Base-by-base conservation (phyloP, 352 stramenopile genomes). In the Aphanomyces cochlioides region DNA sequence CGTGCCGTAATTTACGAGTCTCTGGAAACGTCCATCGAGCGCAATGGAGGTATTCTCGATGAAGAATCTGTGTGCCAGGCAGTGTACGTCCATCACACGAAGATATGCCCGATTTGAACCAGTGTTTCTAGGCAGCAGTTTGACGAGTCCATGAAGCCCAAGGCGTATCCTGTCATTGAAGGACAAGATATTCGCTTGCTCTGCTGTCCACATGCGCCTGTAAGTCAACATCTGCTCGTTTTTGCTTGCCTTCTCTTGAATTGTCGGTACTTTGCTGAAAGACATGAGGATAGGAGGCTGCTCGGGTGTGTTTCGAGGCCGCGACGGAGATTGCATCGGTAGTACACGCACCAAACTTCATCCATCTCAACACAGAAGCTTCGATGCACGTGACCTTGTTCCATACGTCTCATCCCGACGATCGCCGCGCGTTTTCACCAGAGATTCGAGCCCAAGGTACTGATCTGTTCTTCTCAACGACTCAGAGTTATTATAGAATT, bases 361-460 rank as follows among this genome's bases (percentile, higher is more conserved):
- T 50, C 40, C 40, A 85, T 67, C 79, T 90, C 41, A 90, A 88
- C 66, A 79, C 77, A 8, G 74, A 77, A 13, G 81, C 86, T 4
- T 78, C 87, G 38, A 90, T 92, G 84, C 84, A 92, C 73, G 73
- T 92, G 69, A 92, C 84, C 65, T 73, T 92, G 7, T 90, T 90
- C 71, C 84, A 92, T 75, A 90, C 84, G 54, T 92, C 84, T 12
- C 83, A 90, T 56, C 84, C 84, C 5, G 75, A 80, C 36, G 82
- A 88, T 13, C 63, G 90, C 41, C 71, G 83, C 3, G 80, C 59
- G 15, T 67, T 56, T 56, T 67, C 59, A 8, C n/a, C 39, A 17
- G 43, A 15, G 38, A 53, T 67, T n/a, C 59, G 59, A 10, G 41
- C 59, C 17, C 7, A 56, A 40, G 59, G 59, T 67, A 37, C 2